A percentile compares a stretch with the other conserved stretches of the same genome.
Conservation (phyloP, 179 eudicot genomes). For the Camellia oleifera region DNA sequence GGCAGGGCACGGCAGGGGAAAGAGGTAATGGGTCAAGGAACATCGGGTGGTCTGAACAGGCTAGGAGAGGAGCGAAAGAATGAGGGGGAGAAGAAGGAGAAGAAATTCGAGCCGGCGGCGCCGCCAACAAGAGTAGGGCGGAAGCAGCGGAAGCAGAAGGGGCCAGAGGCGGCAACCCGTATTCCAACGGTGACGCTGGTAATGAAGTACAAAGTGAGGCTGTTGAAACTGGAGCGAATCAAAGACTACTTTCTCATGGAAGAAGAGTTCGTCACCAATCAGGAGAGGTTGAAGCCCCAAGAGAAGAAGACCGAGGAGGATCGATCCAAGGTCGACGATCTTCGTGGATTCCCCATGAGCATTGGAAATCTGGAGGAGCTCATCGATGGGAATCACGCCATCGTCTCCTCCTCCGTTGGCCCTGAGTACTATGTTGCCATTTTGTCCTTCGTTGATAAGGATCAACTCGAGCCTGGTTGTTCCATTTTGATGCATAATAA, state of each 20-base stretch:
- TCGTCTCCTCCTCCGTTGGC: constrained; percentile 82
- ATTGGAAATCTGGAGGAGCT: constrained; percentile 85
- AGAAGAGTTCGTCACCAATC: constrained; percentile 86
- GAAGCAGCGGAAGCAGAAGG: constrained; percentile 83
- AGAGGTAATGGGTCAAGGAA: constrained; percentile 63
- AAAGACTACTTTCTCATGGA: constrained; percentile 88
- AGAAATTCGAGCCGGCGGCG: constrained; percentile 83
- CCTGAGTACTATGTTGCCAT: constrained; percentile 93
- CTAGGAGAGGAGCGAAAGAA: constrained; percentile 50
- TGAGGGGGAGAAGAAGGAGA: constrained; percentile 73
- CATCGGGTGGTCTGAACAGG: constrained; percentile 61
- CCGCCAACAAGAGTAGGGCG: constrained; percentile 88
- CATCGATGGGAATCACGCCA: constrained; percentile 96
- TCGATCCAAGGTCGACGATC: constrained; percentile 79
- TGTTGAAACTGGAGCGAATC: constrained; percentile 71
- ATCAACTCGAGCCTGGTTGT: constrained; percentile 96
- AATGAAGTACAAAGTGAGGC: constrained; percentile 74
- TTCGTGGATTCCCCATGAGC: constrained; percentile 93
- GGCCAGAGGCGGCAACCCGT: constrained; percentile 76
- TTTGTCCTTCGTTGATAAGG: constrained; percentile 87
- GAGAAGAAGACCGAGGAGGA: constrained; percentile 97
- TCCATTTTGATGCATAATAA: constrained; percentile 94
- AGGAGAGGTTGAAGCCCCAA: constrained; percentile 79
- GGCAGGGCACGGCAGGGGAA: no score
- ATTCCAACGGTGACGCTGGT: constrained; percentile 74